These are phyloP conservation scores for Porogramme epimiltina DNA, from an alignment of 1,284 basidiomycete genomes.

Conservation along the genomic window DNA sequence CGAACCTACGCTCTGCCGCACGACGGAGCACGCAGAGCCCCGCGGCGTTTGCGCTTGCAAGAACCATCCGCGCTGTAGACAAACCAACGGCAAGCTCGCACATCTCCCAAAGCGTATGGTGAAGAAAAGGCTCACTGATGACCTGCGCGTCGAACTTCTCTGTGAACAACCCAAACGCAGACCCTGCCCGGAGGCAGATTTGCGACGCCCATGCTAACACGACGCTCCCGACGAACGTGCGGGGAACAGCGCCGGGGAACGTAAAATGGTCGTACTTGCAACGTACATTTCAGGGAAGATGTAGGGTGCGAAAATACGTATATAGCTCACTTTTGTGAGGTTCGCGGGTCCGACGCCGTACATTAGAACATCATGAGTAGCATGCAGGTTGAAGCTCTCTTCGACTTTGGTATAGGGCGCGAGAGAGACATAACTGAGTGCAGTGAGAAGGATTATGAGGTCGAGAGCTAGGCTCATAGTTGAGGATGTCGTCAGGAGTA, in stretches of 20 bases:
- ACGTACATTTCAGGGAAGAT: background rate
- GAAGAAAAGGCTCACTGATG: slow-evolving; percentile 40
- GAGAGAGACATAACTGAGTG: slow-evolving; percentile 65
- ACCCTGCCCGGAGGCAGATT: slow-evolving; percentile 46
- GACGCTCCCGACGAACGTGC: slow-evolving; percentile 82
- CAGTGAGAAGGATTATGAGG: slow-evolving; percentile 53
- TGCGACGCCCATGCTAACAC: slow-evolving; percentile 56
- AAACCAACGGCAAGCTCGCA: no score
- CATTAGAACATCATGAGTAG: slow-evolving; percentile 85
- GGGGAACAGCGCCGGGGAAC: slow-evolving; percentile 89
- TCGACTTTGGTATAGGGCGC: slow-evolving; percentile 96
- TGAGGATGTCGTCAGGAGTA: no score
- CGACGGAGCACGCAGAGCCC: slow-evolving; percentile 67
- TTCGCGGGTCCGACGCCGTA: slow-evolving; percentile 57
- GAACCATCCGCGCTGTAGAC: slow-evolving; percentile 77
- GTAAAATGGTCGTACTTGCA: slow-evolving; percentile 79
- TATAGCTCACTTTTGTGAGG: slow-evolving; percentile 57
- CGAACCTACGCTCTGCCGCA: slow-evolving; percentile 66
- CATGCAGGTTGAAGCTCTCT: slow-evolving; percentile 83
- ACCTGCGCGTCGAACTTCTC: slow-evolving; percentile 67
- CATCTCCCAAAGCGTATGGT: background rate
- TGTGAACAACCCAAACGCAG: slow-evolving; percentile 42
- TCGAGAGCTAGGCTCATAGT: slow-evolving; percentile 51
- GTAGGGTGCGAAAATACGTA: no score
- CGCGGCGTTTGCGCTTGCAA: slow-evolving; percentile 70